Evolutionary conservation across 352 stramenopile species (phyloP), one percentile per base, ranked within the genome.

Genomic region (Detonula confervacea): DNA sequence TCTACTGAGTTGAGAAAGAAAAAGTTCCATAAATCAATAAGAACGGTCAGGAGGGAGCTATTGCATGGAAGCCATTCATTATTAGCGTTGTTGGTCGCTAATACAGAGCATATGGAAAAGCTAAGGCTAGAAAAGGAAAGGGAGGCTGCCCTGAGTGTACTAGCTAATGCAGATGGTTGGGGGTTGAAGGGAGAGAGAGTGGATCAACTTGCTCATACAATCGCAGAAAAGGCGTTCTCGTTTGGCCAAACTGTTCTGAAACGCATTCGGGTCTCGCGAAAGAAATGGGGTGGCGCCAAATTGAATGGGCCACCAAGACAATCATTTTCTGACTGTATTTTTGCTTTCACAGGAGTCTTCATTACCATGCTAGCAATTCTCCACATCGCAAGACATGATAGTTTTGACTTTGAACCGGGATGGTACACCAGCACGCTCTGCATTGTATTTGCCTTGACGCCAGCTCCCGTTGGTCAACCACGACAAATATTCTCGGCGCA

Each of bases 371-470:
- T 62, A 16, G 39, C 35, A 3, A 47, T 73, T 20, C n/a, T 55
- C 3, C 37, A 44, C 52, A 8, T 73, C 18, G 11, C 22, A 29
- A 30, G 9, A 29, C 5, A 42, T 11, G 33, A 11, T 11, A 42
- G 11, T 11, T 42, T 42, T 42, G 33, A 42, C 20, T 64, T 64
- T 22, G 49, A 27, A 27, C 8, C 27, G 47, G 47, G 14, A 35
- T 82, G 73, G 73, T 82, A 73, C 33, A 27, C 24, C 14, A 37
- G 18, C 20, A 66, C 65, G 9, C n/a, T 82, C n/a, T 76, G 64
- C 37, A 82, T 82, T 52, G 47, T 82, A 1, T 82, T 82, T 72
- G 51, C 73, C 12, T 64, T 82, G 54, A 68, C 73, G 14, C 20
- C 57, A 52, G 64, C 73, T 47, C 73, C 64, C 5, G 64, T 81